Conservation (phyloP, 2,329 filamentous ascomycete species). For the Aphanocladium album region DNA sequence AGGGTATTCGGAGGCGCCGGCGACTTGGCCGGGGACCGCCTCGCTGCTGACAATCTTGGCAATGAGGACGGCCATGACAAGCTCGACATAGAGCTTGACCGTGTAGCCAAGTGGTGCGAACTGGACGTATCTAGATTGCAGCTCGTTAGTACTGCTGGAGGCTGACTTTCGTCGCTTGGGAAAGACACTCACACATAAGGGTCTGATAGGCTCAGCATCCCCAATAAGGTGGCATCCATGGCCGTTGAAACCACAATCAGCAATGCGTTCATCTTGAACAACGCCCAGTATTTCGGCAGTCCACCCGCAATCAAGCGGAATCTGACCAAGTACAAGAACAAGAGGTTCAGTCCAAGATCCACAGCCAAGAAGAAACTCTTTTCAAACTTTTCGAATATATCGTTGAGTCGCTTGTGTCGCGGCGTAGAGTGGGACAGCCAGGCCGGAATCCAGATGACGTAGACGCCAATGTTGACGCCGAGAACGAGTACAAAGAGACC, state of each 20-base stretch:
- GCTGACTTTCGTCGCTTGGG: not conserved
- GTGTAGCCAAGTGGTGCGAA: constrained; percentile 14
- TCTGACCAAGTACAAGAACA: constrained; percentile 44
- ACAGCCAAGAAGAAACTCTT: constrained; percentile 46
- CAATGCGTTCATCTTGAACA: constrained; percentile 43
- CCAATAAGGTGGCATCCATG: constrained; percentile 36
- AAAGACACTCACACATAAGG: not conserved
- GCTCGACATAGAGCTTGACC: constrained; percentile 14
- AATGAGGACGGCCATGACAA: constrained; percentile 14
- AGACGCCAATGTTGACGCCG: constrained; percentile 34
- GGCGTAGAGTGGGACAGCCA: constrained; percentile 21
- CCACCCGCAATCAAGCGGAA: constrained; percentile 41
- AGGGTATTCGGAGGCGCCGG: not conserved
- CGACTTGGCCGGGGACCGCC: not conserved
- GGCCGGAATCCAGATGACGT: constrained; percentile 35
- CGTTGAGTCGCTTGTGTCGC: constrained; percentile 15
- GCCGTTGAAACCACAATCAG: constrained; percentile 43
- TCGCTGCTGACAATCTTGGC: constrained; percentile 13
- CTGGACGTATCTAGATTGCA: constrained; percentile 12
- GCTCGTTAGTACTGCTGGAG: not conserved
- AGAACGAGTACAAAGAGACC: constrained; percentile 29
- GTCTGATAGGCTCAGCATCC: constrained; percentile 20
- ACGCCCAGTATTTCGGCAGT: constrained; percentile 44
- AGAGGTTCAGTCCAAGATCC: constrained; percentile 44
- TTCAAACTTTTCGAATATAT: constrained; percentile 21